Evolutionary conservation across 768 basidiomycete genomes (phyloP).

Genomic region (Bullera alba): DNA sequence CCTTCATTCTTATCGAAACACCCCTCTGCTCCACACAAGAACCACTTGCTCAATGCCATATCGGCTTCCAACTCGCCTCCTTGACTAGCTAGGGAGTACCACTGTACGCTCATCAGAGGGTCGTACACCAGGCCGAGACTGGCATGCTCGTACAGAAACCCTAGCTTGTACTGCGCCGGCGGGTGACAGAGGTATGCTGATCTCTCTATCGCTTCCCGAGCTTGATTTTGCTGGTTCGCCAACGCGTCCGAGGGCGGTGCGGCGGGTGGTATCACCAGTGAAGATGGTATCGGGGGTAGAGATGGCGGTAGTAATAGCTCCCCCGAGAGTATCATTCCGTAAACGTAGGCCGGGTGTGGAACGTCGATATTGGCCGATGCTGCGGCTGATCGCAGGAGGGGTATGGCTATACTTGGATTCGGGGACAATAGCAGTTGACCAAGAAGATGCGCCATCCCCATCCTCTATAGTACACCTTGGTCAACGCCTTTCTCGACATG

Average conservation of each 20-base stretch:
- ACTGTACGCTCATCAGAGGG: slow-evolving; percentile 80
- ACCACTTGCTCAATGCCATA: slow-evolving; percentile 97
- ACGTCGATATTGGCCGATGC: slow-evolving; percentile 63
- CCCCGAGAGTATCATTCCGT: slow-evolving; percentile 71
- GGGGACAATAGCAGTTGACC: slow-evolving; percentile 69
- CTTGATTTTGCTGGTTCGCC: slow-evolving; percentile 53
- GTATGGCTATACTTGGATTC: slow-evolving; percentile 57
- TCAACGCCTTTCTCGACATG: not conserved
- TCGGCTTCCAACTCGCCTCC: slow-evolving; percentile 87
- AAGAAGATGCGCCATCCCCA: slow-evolving; percentile 87
- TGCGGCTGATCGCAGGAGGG: slow-evolving; percentile 71
- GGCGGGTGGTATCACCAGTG: slow-evolving; percentile 54
- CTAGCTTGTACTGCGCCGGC: slow-evolving; percentile 81
- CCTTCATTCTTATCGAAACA: slow-evolving; percentile 79
- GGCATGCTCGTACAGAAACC: slow-evolving; percentile 87
- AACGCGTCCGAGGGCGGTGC: slow-evolving; percentile 31
- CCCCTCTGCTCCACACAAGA: slow-evolving; percentile 71
- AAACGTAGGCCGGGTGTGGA: slow-evolving; percentile 65
- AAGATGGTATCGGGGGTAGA: slow-evolving; percentile 46
- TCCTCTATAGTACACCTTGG: slow-evolving; percentile 53
- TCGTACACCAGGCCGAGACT: slow-evolving; percentile 78
- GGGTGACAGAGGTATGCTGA: slow-evolving; percentile 79
- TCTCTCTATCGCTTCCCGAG: slow-evolving; percentile 68
- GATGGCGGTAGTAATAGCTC: slow-evolving; percentile 65
- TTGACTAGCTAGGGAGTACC: slow-evolving; percentile 63